Evolutionary conservation across 2,329 filamentous ascomycete species (phyloP), one percentile per base, ranked within the genome.

Genomic region (Colletotrichum sp.): DNA sequence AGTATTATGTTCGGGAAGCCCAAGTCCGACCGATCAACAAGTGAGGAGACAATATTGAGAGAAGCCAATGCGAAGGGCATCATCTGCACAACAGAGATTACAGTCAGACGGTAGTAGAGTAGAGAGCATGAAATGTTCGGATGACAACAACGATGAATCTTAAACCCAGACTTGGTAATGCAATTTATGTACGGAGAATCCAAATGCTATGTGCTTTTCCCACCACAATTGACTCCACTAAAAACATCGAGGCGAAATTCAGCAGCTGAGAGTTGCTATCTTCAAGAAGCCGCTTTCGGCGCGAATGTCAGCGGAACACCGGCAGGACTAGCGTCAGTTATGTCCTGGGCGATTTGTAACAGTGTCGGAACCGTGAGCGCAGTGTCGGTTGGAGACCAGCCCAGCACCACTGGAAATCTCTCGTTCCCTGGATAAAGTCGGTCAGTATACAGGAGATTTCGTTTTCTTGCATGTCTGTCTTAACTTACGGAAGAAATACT

Each of bases 401-500:
- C 73, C 7, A 77, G 57, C 6, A 67, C 9, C 1, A 76, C 71
- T 5, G 73, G 76, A 13, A 77, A 28, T 1, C 66, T 26, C n/a
- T 77, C 76, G 39, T 74, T 76, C 26, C 64, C 76, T 77, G 10
- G 16, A 52, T 3, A 5, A 7, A 52, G 44, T 52, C 10, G 6
- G n/a, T 52, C 12, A 52, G n/a, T 13, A 21, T 21, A 12, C 16
- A 3, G 0, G 9, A 1, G 4, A 4, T 63, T 71, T 34, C 32
- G 71, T 15, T 9, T 26, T 8, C n/a, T 4, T 9, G 32, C 2
- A 26, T 5, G 1, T 15, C 3, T 7, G 2, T 6, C 30, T 9
- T 10, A 16, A 79, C 85, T 78, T 78, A 88, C 87, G 81, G 71
- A 90, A 88, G 75, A 88, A 87, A 67, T 86, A 90, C 63, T 87